Base-by-base conservation (phyloP, 352 stramenopile genomes). In the Halophytophthora polymorphica region DNA sequence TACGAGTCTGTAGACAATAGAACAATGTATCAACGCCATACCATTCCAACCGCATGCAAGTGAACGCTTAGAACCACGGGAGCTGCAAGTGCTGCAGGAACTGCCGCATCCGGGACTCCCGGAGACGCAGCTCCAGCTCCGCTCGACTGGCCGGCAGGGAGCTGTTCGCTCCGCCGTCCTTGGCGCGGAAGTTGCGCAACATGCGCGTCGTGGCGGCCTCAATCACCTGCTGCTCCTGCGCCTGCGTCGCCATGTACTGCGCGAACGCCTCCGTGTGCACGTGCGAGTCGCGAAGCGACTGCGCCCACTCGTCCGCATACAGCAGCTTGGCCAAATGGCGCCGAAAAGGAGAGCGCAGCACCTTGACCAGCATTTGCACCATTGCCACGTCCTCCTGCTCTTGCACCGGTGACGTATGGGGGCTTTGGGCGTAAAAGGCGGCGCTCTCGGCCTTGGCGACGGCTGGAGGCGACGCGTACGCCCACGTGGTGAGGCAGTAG, bases 401-500 rank as follows among this genome's bases (percentile, higher is more conserved):
- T 37, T 37, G 18, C 4, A 34, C 14, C 6, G 10, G 2, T 31
- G 15, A 18, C 19, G 35, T 35, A 11, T 14, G 21, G 22, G 55
- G 41, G 5, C 11, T 44, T 18, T 51, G 45, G 4, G 25, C 4
- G 38, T 75, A 78, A 14, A 61, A 78, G 4, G 43, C 39, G 17
- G 42, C 34, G n/a, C 65, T 66, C 14, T 55, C 48, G 40, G 58
- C 51, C 6, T 61, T 62, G 0, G 47, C 50, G 10, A 18, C 33
- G 8, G 35, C 25, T 38, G 43, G 43, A 15, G 58, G 60, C 8
- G 54, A 58, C 38, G 71, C 60, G 53, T 92, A 90, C 19, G 86
- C 66, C 82, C 82, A 92, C 19, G 75, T 89, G 13, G 78, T 88
- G 18, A 92, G 69, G 45, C 74, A 83, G 37, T 73, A 80, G 37